Evolutionary conservation across 2,329 filamentous ascomycete species (phyloP).

Genomic region (Elsinoe ampelina): DNA sequence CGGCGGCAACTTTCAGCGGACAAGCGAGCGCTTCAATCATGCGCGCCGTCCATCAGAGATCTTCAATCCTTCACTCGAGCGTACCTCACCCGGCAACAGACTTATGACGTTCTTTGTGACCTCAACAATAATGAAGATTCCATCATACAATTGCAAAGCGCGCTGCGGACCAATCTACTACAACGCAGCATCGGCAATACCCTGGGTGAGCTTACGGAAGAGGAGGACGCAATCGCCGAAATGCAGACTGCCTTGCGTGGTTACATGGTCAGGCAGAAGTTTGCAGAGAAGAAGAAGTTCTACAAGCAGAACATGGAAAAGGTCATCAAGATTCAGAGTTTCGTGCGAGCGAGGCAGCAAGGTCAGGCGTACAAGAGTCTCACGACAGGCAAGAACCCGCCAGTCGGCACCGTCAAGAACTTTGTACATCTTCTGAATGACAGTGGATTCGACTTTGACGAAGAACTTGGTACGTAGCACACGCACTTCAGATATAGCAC

Average conservation of each 20-base stretch:
- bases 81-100: constrained; percentile 52
- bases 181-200: constrained; percentile 64
- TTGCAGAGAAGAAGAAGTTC: constrained; percentile 76
- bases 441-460: constrained; percentile 97
- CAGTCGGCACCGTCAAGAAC: constrained; percentile 92
- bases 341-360: constrained; percentile 87
- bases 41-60: constrained; percentile 48
- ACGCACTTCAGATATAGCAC: neutral
- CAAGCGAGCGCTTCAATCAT: constrained; percentile 46
- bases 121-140: constrained; percentile 60
- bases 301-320: constrained; percentile 98
- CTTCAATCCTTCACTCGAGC: constrained; percentile 62
- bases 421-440: constrained; percentile 97
- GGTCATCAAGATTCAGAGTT: constrained; percentile 97
- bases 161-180: constrained; percentile 69
- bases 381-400: constrained; percentile 91
- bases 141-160: constrained; percentile 62
- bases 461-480: constrained; percentile 58
- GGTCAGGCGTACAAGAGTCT: constrained; percentile 97
- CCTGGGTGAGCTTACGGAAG: constrained; percentile 67
- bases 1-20: constrained; percentile 36
- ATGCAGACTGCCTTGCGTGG: constrained; percentile 68
- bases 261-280: constrained; percentile 62
- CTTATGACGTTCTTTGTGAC: constrained; percentile 55
- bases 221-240: constrained; percentile 67